phyloP scores from a whole-genome alignment of 495 filamentous ascomycete genomes.

The Amniculicola lignicola region DNA sequence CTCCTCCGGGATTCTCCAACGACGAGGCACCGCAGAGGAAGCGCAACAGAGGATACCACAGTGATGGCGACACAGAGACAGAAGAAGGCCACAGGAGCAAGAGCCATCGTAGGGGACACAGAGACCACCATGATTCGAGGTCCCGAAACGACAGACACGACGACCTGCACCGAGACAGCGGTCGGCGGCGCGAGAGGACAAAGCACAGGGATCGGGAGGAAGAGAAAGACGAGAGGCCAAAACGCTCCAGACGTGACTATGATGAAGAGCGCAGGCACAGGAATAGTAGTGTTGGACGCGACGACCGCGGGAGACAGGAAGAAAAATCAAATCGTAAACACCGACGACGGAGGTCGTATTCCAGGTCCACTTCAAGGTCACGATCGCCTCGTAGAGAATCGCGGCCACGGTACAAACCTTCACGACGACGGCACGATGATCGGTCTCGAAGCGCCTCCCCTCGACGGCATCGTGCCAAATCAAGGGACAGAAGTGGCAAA shows the following conservation, averaged over 20 bases:
- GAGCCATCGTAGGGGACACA: neutral
- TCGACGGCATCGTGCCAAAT: neutral
- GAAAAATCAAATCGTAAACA: neutral
- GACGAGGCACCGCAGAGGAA: conserved; percentile 27
- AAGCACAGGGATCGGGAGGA: neutral
- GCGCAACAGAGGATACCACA: conserved; percentile 32
- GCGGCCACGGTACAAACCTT: conserved; percentile 2
- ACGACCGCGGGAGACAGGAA: too few relatives aligned
- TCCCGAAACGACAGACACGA: neutral
- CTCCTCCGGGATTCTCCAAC: neutral
- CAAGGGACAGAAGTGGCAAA: neutral
- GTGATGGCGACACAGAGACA: conserved; percentile 3
- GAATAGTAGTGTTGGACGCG: neutral
- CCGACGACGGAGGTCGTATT: conserved; percentile 7
- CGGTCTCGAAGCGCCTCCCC: neutral
- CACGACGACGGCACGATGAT: neutral
- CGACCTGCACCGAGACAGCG: neutral
- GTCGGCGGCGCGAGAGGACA: neutral
- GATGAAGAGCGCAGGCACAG: conserved; percentile 1
- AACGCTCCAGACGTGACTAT: neutral
- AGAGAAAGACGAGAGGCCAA: neutral
- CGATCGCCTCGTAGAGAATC: neutral
- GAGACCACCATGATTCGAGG: conserved; percentile 4
- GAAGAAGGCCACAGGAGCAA: neutral
- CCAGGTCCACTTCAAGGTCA: conserved; percentile 8